Conservation (phyloP, 148 eudicot species). For the Beta vulgaris region DNA sequence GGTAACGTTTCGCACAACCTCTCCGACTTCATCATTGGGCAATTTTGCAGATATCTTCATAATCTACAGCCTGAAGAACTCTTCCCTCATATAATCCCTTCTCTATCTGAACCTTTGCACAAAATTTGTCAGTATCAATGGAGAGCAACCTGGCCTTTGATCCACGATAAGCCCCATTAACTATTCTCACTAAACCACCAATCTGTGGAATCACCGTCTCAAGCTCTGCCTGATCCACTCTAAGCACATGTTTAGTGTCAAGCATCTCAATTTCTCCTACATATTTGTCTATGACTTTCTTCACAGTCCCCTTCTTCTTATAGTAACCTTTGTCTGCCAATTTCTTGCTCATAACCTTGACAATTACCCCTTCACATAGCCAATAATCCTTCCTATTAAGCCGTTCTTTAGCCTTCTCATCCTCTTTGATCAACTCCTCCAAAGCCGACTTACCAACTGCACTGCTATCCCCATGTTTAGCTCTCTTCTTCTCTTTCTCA, state of each 20-base stretch:
- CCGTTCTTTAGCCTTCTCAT: conserved; percentile 77
- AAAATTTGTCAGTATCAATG: conserved; percentile 59
- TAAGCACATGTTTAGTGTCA: conserved; percentile 71
- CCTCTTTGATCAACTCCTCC: conserved; percentile 85
- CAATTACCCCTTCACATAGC: conserved; percentile 77
- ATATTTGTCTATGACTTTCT: conserved; percentile 73
- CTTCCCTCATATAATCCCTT: conserved; percentile 90
- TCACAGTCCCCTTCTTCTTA: conserved; percentile 80
- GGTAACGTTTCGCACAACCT: not conserved
- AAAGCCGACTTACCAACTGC: conserved; percentile 42
- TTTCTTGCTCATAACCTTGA: conserved; percentile 83
- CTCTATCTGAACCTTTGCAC: conserved; percentile 85
- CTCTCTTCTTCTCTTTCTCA: conserved; percentile 31
- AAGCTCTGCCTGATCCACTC: conserved; percentile 94
- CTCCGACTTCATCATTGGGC: conserved; percentile 11
- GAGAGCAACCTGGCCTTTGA: conserved; percentile 59
- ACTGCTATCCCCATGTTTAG: conserved; percentile 22
- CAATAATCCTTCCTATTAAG: conserved; percentile 85
- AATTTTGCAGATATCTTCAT: conserved; percentile 57
- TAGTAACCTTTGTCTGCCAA: conserved; percentile 84
- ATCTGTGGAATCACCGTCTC: conserved; percentile 93
- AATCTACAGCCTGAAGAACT: conserved; percentile 73
- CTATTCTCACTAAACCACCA: conserved; percentile 79
- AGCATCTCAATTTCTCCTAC: conserved; percentile 91
- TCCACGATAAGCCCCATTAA: conserved; percentile 93